phyloP scores from a whole-genome alignment of 495 filamentous ascomycete species.

The Cenococcum geophilum region DNA sequence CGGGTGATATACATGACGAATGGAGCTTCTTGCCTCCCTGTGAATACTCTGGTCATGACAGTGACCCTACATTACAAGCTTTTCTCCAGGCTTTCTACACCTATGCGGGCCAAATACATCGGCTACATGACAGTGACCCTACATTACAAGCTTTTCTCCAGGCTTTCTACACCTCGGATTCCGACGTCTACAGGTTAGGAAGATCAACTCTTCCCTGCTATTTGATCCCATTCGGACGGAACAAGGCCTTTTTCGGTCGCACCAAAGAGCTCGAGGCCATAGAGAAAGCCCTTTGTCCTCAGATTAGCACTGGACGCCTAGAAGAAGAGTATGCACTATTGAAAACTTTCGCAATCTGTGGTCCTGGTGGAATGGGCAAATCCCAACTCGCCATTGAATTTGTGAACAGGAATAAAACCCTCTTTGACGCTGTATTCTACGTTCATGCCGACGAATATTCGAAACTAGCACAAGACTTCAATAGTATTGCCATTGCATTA shows the following conservation, averaged over 20 bases:
- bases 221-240: constrained; percentile 7
- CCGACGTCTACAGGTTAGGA: background rate
- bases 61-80: constrained; percentile 5
- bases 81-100: constrained; percentile 12
- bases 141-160: constrained; percentile 10
- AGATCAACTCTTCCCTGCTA: background rate
- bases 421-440: constrained; percentile 29
- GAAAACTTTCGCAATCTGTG: constrained; percentile 21
- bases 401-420: constrained; percentile 9
- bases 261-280: background rate
- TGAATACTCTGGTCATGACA: constrained; percentile 17
- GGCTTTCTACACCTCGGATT: constrained; percentile 5
- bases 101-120: too few species aligned
- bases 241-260: constrained; percentile 9
- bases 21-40: background rate
- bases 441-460: constrained; percentile 22
- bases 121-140: too few species aligned
- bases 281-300: background rate
- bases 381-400: constrained; percentile 25
- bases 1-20: background rate
- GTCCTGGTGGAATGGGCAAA: constrained; percentile 29
- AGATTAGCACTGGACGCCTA: background rate
- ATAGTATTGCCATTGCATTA: constrained; percentile 15
- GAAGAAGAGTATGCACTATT: background rate
- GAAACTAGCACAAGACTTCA: constrained; percentile 21